Conservation (phyloP, 2,329 filamentous ascomycete genomes). For the Xylaria sp. region DNA sequence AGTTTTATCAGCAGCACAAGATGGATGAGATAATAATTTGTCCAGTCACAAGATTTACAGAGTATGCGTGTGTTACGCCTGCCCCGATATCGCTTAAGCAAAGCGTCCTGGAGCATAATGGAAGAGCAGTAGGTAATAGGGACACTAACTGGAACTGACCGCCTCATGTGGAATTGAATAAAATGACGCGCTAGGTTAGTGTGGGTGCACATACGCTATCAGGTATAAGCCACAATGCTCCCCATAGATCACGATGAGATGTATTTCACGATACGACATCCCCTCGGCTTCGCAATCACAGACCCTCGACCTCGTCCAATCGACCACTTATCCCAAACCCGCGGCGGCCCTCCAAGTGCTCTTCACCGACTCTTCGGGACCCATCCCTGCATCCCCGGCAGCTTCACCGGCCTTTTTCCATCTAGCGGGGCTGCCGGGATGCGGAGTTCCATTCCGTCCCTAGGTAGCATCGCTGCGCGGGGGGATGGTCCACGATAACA, state of each 20-base stretch:
- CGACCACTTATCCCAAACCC: slow-evolving; percentile 2
- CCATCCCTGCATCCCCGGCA: slow-evolving; percentile 28
- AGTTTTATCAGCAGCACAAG: background rate
- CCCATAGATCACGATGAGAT: slow-evolving; percentile 1
- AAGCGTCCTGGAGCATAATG: background rate
- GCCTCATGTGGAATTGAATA: slow-evolving; percentile 9
- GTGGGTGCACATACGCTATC: background rate
- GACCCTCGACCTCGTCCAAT: slow-evolving; percentile 12
- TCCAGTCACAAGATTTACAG: slow-evolving; percentile 19
- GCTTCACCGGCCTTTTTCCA: slow-evolving; percentile 20
- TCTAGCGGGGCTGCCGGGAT: slow-evolving; percentile 26
- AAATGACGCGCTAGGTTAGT: background rate
- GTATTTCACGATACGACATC: slow-evolving; percentile 10
- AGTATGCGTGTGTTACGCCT: slow-evolving; percentile 4
- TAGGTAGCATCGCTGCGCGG: slow-evolving; percentile 15
- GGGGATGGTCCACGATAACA: slow-evolving; percentile 20
- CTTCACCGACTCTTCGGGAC: slow-evolving; percentile 38
- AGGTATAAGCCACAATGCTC: slow-evolving; percentile 18
- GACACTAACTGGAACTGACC: slow-evolving; percentile 17
- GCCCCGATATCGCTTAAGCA: slow-evolving; percentile 18
- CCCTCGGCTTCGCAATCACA: background rate
- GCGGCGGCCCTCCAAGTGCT: slow-evolving; percentile 7
- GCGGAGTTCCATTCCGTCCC: slow-evolving; percentile 27
- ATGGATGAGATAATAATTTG: background rate
- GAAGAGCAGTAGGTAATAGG: background rate